Evolutionary conservation across 2,329 filamentous ascomycete genomes (phyloP), one percentile per base, ranked within the genome.

Genomic region (Colletotrichum sp.): DNA sequence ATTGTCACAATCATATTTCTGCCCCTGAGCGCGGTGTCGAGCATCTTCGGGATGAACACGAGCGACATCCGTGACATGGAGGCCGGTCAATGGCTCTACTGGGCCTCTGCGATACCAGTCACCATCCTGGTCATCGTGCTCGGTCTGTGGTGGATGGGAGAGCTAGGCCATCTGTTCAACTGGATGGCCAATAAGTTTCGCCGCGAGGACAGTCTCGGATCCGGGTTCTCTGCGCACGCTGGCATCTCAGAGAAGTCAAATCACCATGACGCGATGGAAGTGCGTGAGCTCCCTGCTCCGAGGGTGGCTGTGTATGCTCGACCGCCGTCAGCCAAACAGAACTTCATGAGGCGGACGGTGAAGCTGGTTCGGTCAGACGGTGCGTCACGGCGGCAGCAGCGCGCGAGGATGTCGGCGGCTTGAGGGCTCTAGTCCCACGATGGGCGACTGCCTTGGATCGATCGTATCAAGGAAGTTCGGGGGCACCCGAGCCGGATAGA

Each of bases 21-120:
- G 15, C 88, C 88, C 1, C 82, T 89, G 8, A 85, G 85, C 66
- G 82, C 87, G 32, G 83, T 89, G 5, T 85, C 87, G 13, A 87
- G 86, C 79, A 85, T 89, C 72, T 88, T 90, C 77, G 89, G 89
- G 70, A 90, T 90, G 88, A 90, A 90, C 79, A 88, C 88, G 6
- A 82, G 81, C 65, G 89, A 90, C 78, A 83, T 90, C 6, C 85
- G 88, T 30, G 85, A 90, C 77, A 88, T 89, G 85, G 82, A 87
- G n/a, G 80, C 81, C 10, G 82, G 82, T 5, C 88, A 90, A 80
- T 88, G 87, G 86, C 79, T 87, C 5, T 91, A 89, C 80, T 91
- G 89, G 89, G 85, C 83, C 3, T 83, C 86, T 1, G 87, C 89
- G 3, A 71, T 90, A 13, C 88, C 88, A 1, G 82, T 90, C 5